A percentile compares a stretch with the other conserved stretches of the same genome.
Evolutionary conservation across 306 rosid species (phyloP).

Genomic region (Lathyrus sativus): DNA sequence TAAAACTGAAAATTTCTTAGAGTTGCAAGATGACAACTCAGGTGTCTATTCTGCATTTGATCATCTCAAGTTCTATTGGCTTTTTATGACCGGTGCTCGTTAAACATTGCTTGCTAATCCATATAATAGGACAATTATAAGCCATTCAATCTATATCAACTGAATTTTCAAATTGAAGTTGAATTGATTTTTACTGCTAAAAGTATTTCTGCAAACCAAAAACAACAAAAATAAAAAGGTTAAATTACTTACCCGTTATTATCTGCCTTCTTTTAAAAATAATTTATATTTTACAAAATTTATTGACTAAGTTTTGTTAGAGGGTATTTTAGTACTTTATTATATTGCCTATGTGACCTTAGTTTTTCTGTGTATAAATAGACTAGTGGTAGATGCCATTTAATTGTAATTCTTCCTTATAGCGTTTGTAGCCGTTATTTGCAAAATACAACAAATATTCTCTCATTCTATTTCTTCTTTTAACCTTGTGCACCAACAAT

Average conservation of each 20-base stretch:
- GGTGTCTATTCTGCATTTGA: background rate
- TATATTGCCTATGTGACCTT: too few relatives aligned
- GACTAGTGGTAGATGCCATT: too few relatives aligned
- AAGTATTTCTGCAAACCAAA: background rate
- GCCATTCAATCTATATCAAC: slow-evolving; percentile 1
- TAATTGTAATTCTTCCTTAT: too few relatives aligned
- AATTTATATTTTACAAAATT: too few relatives aligned
- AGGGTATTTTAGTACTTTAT: too few relatives aligned
- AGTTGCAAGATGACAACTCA: background rate
- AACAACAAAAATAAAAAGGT: background rate
- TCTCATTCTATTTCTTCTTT: too few relatives aligned
- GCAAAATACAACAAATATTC: too few relatives aligned
- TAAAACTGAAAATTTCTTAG: background rate
- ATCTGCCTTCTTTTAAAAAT: too few relatives aligned
- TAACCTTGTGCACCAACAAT: too few relatives aligned
- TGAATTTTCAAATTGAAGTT: background rate
- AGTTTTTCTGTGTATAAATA: too few relatives aligned
- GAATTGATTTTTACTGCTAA: background rate
- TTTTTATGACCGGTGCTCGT: background rate
- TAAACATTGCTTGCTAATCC: background rate
- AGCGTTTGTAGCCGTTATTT: too few relatives aligned
- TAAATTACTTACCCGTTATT: background rate
- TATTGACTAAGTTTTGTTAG: too few relatives aligned
- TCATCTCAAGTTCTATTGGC: background rate
- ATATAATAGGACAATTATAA: background rate